Base-by-base conservation (phyloP, 2,329 filamentous ascomycete genomes). In the Trichoderma aggressivum region DNA sequence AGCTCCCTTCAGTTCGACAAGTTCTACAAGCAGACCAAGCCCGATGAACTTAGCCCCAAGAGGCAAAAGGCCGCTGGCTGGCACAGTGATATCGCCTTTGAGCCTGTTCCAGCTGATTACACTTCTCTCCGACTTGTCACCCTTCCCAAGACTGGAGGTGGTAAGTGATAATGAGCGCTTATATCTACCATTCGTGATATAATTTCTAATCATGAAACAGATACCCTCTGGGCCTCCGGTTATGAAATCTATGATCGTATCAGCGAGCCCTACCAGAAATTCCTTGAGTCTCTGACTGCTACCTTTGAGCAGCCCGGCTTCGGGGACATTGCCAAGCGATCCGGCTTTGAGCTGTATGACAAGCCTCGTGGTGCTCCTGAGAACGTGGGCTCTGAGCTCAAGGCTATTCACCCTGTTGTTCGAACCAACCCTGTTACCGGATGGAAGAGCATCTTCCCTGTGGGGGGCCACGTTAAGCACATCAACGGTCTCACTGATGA, bases 221-320 rank as follows among this genome's bases (percentile, higher is more conserved):
- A 87, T 77, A 91, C 90, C 0, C 84, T 92, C 7, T 92, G 89
- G 89, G 90, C 89, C 0, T 90, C 88, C 0, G 89, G 88, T 0
- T 91, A 91, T 76, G 89, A 91, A 74, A 79, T 91, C 14, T 92
- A 90, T 75, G 89, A 92, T 75, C 85, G 88, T 32, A 82, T 92
- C 71, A 89, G 86, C 5, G 80, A 82, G 3, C 81, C 86, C 0
- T 86, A 87, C 67, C 87, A 87, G 71, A 80, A 80, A 28, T 90
- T 91, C 77, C 82, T 91, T 32, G 88, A 91, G 69, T 78, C 79
- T 0, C 79, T 91, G 8, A 90, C 87, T 0, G 89, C 85, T 3
- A 88, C 86, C 0, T 86, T 85, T 73, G 83, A 83, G 0, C 82
- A 86, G 74, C 85, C 86, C 0, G 77, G 79, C 2, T 90, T 89